Evolutionary conservation across 768 basidiomycete genomes (phyloP), one percentile per base, ranked within the genome.

Genomic region (Kwoniella sp.): DNA sequence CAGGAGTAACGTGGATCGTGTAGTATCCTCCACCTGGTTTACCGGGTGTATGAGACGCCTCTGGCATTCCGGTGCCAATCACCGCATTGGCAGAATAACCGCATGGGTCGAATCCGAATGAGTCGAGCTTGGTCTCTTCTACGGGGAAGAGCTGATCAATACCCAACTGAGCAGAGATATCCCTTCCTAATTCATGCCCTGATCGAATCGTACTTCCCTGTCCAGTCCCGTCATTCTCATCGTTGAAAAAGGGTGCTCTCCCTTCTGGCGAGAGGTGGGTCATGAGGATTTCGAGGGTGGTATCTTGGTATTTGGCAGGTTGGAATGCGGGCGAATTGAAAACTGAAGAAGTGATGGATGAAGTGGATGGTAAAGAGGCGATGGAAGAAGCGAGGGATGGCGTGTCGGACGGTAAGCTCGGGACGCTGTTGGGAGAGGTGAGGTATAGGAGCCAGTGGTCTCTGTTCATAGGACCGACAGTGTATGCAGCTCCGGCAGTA

Each of bases 391-490:
- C 64, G n/a, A 33, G 27, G 22, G 49, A 48, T 17, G 65, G 30
- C 22, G 69, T 65, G 51, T 63, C 67, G 52, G 54, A 66, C 29
- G 76, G 76, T 7, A 74, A 69, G 53, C 75, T 71, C 21, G 80
- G 82, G 62, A 63, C 78, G 49, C 82, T 81, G 29, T 79, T 76
- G 15, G 90, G 88, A 1, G 82, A 84, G 21, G 92, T 92, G 70
- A 98, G 84, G 82, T 98, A 99, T 44, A 98, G 87, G 51, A 98
- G 82, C 96, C 96, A 99, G 82, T 99, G 96, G 80, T 97, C 93
- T 52, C 95, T 91, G 80, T 99, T 99, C 80, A 95, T 90, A 75
- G 93, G 94, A 63, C 96, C 96, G 66, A 98, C 88, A 29, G 91
- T 94, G 82, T 99, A 99, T 2, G 94, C 96, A 7, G 92, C 86